Base-by-base conservation (phyloP, 768 basidiomycete species). In the Termitomyces sp. region DNA sequence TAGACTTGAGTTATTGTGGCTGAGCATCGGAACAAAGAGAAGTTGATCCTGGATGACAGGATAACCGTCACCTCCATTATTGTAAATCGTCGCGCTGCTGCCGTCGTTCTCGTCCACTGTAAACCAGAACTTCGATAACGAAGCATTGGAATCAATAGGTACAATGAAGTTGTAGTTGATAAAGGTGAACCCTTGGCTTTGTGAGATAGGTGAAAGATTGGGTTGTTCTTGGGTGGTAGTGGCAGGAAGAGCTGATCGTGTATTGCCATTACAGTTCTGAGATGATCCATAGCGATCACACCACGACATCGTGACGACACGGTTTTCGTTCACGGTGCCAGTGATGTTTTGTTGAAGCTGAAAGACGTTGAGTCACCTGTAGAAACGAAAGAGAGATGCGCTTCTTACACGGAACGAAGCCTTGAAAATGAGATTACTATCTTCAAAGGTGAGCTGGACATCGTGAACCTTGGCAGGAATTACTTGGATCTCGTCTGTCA, bases 41-140 rank as follows among this genome's bases (percentile, higher is more conserved):
- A 79, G 50, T 29, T 71, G 64, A 59, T 80, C 78, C 58, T 80
- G 77, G 36, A 66, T 64, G 15, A 78, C 57, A 13, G 64, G 57
- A 59, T 78, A 80, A n/a, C 70, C 69, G 22, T 56, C 59, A 2
- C 79, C 78, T n/a, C 67, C 71, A 54, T 79, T 79, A 35, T 76
- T 68, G 52, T 76, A 70, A 1, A 63, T 64, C 1, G 70, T 70
- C 7, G 69, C 52, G 0, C 64, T 63, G 36, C 68, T 73, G 11
- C 77, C 78, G 55, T 77, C 67, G 25, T 71, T 69, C 55, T 79
- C 76, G 54, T 79, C 70, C 7, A 79, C 73, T 25, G 70, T 66
- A 61, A 81, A 81, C 77, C 77, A 79, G 63, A 79, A 79, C 32
- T 73, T 75, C 33, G 76, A 70, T 50, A 81, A 70, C n/a, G 77